Conservation (phyloP, 1,139 yeast genomes). For the Oligophagozyma castellii region DNA sequence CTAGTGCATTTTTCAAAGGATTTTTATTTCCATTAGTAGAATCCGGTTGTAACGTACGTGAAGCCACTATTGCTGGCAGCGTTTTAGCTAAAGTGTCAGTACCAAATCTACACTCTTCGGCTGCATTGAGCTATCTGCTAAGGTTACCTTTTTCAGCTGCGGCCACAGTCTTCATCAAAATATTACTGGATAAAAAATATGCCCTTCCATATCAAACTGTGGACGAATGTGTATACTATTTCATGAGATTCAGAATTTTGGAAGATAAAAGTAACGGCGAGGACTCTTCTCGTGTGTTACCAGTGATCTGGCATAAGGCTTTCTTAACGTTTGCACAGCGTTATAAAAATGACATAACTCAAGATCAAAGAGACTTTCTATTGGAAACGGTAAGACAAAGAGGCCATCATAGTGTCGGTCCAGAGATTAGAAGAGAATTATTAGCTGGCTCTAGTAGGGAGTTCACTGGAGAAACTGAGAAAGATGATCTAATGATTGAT, state of each 20-base stretch:
- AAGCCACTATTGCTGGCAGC: slow-evolving; percentile 91
- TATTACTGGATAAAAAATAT: slow-evolving; percentile 82
- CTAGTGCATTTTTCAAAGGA: slow-evolving; percentile 96
- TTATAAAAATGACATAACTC: slow-evolving; percentile 92
- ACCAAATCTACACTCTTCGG: slow-evolving; percentile 92
- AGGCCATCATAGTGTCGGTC: slow-evolving; percentile 78
- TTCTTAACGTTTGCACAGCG: slow-evolving; percentile 88
- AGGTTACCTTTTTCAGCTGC: slow-evolving; percentile 83
- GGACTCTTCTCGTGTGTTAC: slow-evolving; percentile 49
- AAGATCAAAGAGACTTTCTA: slow-evolving; percentile 89
- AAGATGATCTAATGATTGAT: slow-evolving; percentile 23
- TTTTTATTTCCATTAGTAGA: slow-evolving; percentile 83
- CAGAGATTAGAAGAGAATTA: slow-evolving; percentile 88
- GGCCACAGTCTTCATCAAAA: slow-evolving; percentile 78
- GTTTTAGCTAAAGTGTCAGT: slow-evolving; percentile 80
- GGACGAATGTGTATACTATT: slow-evolving; percentile 90
- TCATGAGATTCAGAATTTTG: slow-evolving; percentile 67
- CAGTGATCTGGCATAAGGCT: slow-evolving; percentile 96
- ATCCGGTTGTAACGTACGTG: slow-evolving; percentile 73
- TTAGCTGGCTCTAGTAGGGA: slow-evolving; percentile 60
- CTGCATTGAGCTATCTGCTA: slow-evolving; percentile 74
- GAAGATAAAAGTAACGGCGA: slow-evolving; percentile 30
- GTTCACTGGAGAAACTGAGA: slow-evolving; percentile 15
- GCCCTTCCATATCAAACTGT: slow-evolving; percentile 94
- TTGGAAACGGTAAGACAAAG: slow-evolving; percentile 85